Evolutionary conservation across 1,284 basidiomycete species (phyloP), one percentile per base, ranked within the genome.

Genomic region (Ganoderma lucidum): DNA sequence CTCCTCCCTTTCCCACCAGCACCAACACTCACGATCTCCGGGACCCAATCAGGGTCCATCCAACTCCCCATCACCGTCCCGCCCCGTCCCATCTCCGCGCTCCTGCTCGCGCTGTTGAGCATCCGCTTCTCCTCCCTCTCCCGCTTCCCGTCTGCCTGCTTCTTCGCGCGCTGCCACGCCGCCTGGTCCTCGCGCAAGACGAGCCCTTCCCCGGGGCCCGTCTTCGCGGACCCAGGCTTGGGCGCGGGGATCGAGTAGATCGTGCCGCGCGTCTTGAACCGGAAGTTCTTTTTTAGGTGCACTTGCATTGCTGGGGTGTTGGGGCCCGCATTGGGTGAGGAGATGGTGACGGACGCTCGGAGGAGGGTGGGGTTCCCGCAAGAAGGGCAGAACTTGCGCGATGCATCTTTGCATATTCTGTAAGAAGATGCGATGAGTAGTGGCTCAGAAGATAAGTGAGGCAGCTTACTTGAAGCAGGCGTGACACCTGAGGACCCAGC

Each of bases 391-490:
- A 99, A 99, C 76, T 96, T 96, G 80, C 96, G 96, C 23, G 94
- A 93, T 42, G 90, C 86, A 80, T 99, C 97, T 84, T 97, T 98
- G 85, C 97, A 99, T 72, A 98, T 90, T 81, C 97, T 98, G 77
- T 12, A 59, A 41, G 30, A 12, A 17, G 39, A 64, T n/a, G 32
- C 37, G 51, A 30, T 42, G 28, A 51, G 12, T 17, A 35, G 30
- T 30, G 6, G 12, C 39, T 23, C 19, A 1, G 42, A 9, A 19
- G 15, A 51, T 28, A 41, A 48, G 35, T 17, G 58, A 14, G 51
- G n/a, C 17, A n/a, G 86, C 95, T 81, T 78, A 98, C 96, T 99
- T 99, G 89, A 97, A 99, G 83, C 98, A 99, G 19, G 96, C 98
- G 83, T 99, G 98, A 81, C 98, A 99, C 68, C 98, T 85, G 73